Conservation (phyloP, 2,329 filamentous ascomycete species). For the Claviceps sp. region DNA sequence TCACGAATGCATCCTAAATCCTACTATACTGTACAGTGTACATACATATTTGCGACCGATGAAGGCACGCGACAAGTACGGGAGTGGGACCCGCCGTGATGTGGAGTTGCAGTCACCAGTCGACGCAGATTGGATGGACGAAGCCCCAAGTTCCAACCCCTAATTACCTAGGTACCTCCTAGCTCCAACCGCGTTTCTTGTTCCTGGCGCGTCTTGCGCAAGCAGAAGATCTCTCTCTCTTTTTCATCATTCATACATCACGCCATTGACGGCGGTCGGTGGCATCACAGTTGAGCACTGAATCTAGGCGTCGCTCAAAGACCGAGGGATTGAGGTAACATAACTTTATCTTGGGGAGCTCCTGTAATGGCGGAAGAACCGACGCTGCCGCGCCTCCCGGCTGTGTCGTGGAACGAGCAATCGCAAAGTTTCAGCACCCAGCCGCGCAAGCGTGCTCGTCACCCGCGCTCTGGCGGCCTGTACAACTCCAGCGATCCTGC, state of each 20-base stretch:
- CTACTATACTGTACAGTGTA: too few relatives aligned
- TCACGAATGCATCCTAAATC: not conserved
- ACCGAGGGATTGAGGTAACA: not conserved
- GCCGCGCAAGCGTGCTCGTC: conserved; percentile 25
- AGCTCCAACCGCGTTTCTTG: not conserved
- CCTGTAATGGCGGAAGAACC: conserved; percentile 26
- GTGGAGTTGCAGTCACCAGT: not conserved
- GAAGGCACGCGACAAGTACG: not conserved
- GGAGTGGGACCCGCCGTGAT: not conserved
- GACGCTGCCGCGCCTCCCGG: conserved; percentile 25
- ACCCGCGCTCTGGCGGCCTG: conserved; percentile 15
- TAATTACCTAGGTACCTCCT: too few relatives aligned
- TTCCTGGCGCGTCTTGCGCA: not conserved
- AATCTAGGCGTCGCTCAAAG: not conserved
- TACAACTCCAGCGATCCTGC: conserved; percentile 57
- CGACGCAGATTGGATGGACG: conserved; percentile 1
- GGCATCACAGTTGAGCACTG: not conserved
- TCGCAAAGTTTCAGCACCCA: conserved; percentile 26
- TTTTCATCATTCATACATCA: not conserved
- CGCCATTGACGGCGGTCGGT: not conserved
- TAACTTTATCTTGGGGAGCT: not conserved
- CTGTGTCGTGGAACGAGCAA: conserved; percentile 24
- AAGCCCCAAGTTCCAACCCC: not conserved
- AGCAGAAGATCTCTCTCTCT: not conserved
- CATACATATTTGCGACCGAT: too few relatives aligned